A percentile compares a stretch with the other conserved stretches of the same genome.
Evolutionary conservation across 768 basidiomycete genomes (phyloP).

Genomic region (Hydnomerulius pinastri): DNA sequence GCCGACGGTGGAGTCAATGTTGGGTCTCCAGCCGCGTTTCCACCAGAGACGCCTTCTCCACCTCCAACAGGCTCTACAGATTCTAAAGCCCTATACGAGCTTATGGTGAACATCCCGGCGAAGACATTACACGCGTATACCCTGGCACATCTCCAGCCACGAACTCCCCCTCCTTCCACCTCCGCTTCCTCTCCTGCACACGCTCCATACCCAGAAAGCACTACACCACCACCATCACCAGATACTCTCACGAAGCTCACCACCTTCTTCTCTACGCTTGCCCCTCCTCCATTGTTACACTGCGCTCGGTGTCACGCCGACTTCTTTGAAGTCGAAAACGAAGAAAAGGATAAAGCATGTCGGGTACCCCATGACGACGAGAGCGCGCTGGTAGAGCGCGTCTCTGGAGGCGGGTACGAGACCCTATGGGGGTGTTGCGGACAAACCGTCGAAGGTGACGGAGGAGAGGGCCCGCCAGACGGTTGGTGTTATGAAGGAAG

Average conservation of each 20-base stretch:
- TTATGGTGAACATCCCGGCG: constrained; percentile 62
- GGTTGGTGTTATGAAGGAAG: constrained; percentile 87
- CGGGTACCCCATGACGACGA: constrained; percentile 79
- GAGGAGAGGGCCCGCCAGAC: constrained; percentile 81
- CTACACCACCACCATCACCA: constrained; percentile 30
- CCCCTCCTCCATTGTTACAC: constrained; percentile 68
- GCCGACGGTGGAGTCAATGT: constrained; percentile 5
- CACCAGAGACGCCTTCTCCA: constrained; percentile 33
- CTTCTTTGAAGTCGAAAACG: constrained; percentile 73
- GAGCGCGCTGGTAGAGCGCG: constrained; percentile 70
- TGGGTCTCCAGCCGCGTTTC: constrained; percentile 19
- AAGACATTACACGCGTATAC: constrained; percentile 67
- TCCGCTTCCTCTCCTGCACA: constrained; percentile 13
- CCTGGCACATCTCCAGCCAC: constrained; percentile 47
- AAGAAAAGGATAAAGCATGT: constrained; percentile 59
- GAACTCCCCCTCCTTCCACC: background rate
- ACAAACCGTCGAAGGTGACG: constrained; percentile 69
- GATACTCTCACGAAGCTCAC: constrained; percentile 48
- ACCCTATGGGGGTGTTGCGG: constrained; percentile 77
- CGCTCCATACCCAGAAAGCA: constrained; percentile 11
- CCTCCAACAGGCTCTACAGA: constrained; percentile 45
- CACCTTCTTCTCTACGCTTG: constrained; percentile 60
- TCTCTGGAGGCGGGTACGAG: constrained; percentile 45
- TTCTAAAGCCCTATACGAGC: constrained; percentile 45
- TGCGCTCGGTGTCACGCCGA: constrained; percentile 75